Base-by-base conservation (phyloP, 768 basidiomycete species). In the Amanita rimosa region DNA sequence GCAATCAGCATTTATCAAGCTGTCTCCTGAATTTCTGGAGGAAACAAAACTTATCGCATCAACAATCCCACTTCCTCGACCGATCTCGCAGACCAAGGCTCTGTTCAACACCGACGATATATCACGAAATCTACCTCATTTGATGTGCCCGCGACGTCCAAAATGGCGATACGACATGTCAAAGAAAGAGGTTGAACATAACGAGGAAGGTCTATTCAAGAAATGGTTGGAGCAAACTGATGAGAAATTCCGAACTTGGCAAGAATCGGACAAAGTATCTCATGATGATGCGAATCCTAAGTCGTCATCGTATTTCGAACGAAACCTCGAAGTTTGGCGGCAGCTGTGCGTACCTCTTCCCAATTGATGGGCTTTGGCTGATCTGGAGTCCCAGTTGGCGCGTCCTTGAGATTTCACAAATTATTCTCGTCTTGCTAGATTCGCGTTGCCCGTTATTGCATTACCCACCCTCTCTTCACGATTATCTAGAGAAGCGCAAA, bases 241-340 rank as follows among this genome's bases (percentile, higher is more conserved):
- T 56, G 62, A 65, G 5, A 58, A 68, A 19, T 67, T 89, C 35
- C 62, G 67, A 14, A 62, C 66, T 13, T 86, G 83, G 81, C 69
- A 69, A 39, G 59, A 58, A 45, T 38, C 45, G 21, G 48, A 53
- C 27, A 51, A 51, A 26, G 49, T 27, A 39, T 48, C 37, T 42
- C 49, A 55, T 6, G 44, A 50, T 17, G 41, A 47, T 29, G 39
- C 43, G 14, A 41, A 55, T 24, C 70, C 79, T 8, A 66, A 68
- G 38, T 84, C 87, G 3, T 80, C 85, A 2, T 82, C 85, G 1
- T 82, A 83, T 63, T 96, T 81, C 62, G 93, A 96, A 64, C 75
- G 87, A 36, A 96, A 97, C 62, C 58, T 96, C 39, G 88, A 96
- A 60, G 92, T 96, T 11, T 97, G 93, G 93, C 67, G 94, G 53